Evolutionary conservation across 208 protist species (phyloP), one percentile per base, ranked within the genome.

Genomic region (Strigomonas culicis): DNA sequence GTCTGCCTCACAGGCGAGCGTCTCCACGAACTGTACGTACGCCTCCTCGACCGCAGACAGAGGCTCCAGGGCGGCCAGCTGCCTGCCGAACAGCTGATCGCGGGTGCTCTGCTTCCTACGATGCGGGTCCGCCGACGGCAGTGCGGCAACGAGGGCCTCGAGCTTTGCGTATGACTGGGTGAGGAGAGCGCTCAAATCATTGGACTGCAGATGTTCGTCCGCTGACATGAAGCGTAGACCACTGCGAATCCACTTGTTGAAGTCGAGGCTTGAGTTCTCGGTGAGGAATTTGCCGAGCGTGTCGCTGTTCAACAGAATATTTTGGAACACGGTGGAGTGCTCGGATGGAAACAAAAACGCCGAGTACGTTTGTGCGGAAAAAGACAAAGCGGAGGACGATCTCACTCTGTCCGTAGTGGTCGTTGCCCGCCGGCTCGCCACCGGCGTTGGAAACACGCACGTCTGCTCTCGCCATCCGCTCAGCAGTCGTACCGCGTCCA

Each of bases 191-290:
- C 10, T 15, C 46, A 51, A 15, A 15, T 39, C 34, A 39, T 4
- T 13, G 34, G 34, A 39, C 13, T 28, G 19, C 13, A 32, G 60
- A 28, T 75, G 75, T 10, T 68, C 53, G 28, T 64, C 39, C 2
- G 83, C 21, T 0, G 80, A 64, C 24, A 64, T 44, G 63, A 81
- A 83, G 34, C 64, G 77, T n/a, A 92, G 66, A 19, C 82, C 74
- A 1, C 83, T 68, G 8, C 57, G 36, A 1, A 88, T 44, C 86
- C 86, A 92, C 15, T 62, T 55, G 61, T 76, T 86, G 36, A 87
- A 66, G 55, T 92, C 80, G 65, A 92, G 82, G 8, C 44, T 19
- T 22, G 77, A 46, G 70, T 89, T 81, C n/a, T 76, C 68, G n/a
- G 56, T 68, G 25, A 92, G 60, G 43, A 92, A 92, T 51, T 71